Evolutionary conservation across 805 yeast genomes (phyloP).

Genomic region (Saccharomycopsis fodiens): DNA sequence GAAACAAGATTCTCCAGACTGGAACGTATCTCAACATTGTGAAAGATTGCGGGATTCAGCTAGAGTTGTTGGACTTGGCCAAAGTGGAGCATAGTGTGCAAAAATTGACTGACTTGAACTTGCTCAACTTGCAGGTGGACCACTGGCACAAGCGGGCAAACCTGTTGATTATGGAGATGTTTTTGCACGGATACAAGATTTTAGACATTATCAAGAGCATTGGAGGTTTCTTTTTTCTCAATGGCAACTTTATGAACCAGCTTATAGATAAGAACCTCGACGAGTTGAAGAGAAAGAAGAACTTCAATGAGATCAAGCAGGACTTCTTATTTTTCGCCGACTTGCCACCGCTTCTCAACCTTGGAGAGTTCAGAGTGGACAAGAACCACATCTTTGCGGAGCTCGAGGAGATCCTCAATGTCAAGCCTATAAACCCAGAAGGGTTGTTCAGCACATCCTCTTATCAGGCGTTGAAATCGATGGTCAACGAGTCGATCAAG

Average conservation of each 20-base stretch:
- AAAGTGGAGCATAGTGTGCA: conserved; percentile 18
- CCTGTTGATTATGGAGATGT: conserved; percentile 43
- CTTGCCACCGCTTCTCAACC: background rate
- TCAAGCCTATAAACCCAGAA: conserved; percentile 48
- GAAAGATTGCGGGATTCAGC: conserved; percentile 45
- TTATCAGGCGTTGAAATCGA: conserved; percentile 17
- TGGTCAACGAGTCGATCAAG: conserved; percentile 13
- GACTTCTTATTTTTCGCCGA: conserved; percentile 9
- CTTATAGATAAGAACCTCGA: conserved; percentile 40
- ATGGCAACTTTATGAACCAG: conserved; percentile 40
- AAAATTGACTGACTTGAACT: conserved; percentile 29
- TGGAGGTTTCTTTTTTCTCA: conserved; percentile 51
- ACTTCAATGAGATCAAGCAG: conserved; percentile 16
- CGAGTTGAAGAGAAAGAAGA: conserved; percentile 9
- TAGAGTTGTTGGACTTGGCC: background rate
- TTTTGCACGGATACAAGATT: conserved; percentile 55
- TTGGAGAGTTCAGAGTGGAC: conserved; percentile 31
- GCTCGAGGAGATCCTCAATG: conserved; percentile 43
- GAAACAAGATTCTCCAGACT: conserved; percentile 62
- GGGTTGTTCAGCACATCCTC: conserved; percentile 32
- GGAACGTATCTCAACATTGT: conserved; percentile 81
- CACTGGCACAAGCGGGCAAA: conserved; percentile 66
- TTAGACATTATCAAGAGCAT: conserved; percentile 38
- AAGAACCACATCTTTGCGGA: conserved; percentile 32
- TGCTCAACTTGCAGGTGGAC: conserved; percentile 46